Percentiles rank a stretch among this genome's conserved stretches.
These are phyloP conservation scores for Leishmania mexicana DNA, from an alignment of 208 protist species.

Conservation along the genomic window DNA sequence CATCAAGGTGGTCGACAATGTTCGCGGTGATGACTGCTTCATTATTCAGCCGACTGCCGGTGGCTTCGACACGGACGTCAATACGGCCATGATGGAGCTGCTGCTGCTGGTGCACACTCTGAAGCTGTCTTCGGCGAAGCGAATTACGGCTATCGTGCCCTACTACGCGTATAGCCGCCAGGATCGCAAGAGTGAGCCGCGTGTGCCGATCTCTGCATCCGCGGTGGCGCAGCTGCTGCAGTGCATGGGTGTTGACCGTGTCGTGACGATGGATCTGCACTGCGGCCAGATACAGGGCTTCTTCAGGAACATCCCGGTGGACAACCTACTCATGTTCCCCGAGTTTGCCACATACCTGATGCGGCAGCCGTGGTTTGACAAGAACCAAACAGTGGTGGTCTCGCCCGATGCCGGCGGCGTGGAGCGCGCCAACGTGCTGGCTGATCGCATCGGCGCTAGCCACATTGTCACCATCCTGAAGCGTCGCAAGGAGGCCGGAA, in stretches of 20 bases:
- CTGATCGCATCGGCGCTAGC: conserved; percentile 84
- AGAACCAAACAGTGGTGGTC: conserved; percentile 89
- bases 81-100: conserved; percentile 93
- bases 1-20: conserved; percentile 94
- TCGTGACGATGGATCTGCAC: conserved; percentile 95
- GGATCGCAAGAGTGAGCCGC: conserved; percentile 95
- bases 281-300: conserved; percentile 96
- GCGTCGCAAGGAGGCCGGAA: conserved; percentile 91
- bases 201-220: conserved; percentile 96
- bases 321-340: conserved; percentile 94
- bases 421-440: conserved; percentile 91
- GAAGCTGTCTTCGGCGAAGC: conserved; percentile 89
- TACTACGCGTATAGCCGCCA: conserved; percentile 97
- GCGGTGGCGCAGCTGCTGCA: conserved; percentile 95
- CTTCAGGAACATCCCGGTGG: conserved; percentile 95
- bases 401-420: conserved; percentile 97
- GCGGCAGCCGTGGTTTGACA: conserved; percentile 84
- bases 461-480: conserved; percentile 93
- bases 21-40: conserved; percentile 96
- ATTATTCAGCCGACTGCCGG: conserved; percentile 94
- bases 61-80: conserved; percentile 70
- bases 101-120: conserved; percentile 91
- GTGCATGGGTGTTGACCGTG: conserved; percentile 93
- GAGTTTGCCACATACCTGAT: conserved; percentile 87
- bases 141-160: conserved; percentile 96